Evolutionary conservation across 805 yeast species (phyloP).

Genomic region (Metschnikowia lunata): DNA sequence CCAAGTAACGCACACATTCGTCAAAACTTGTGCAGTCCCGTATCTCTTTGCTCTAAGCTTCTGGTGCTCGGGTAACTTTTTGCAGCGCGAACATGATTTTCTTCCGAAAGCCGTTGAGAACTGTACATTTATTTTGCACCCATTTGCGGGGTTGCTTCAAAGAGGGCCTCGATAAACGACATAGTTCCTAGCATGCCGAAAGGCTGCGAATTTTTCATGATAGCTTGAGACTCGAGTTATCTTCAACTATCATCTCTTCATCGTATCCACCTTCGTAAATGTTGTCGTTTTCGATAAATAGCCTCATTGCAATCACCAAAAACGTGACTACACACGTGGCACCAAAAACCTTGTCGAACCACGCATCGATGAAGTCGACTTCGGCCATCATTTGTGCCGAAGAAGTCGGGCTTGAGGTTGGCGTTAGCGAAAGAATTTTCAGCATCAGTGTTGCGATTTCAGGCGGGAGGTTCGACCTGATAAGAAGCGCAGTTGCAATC

Average conservation of each 20-base stretch:
- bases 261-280: constrained; percentile 24
- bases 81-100: no score
- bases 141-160: no score
- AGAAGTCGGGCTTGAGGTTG: constrained; percentile 13
- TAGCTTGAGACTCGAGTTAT: constrained; percentile 6
- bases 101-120: no score
- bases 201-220: background rate
- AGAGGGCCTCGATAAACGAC: no score
- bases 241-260: constrained; percentile 33
- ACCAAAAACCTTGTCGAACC: constrained; percentile 52
- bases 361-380: constrained; percentile 44
- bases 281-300: constrained; percentile 15
- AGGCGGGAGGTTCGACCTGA: constrained; percentile 46
- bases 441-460: constrained; percentile 40
- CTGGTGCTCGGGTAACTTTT: no score
- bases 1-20: no score
- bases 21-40: no score
- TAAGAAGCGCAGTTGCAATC: constrained; percentile 47
- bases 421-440: constrained; percentile 32
- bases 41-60: no score
- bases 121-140: no score
- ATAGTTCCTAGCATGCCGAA: no score
- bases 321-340: constrained; percentile 36
- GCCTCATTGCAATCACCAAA: constrained; percentile 20
- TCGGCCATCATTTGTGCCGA: constrained; percentile 26